These are phyloP conservation scores for Fusarium sp. DNA, from an alignment of 2,329 filamentous ascomycete species.

Conservation along the genomic window DNA sequence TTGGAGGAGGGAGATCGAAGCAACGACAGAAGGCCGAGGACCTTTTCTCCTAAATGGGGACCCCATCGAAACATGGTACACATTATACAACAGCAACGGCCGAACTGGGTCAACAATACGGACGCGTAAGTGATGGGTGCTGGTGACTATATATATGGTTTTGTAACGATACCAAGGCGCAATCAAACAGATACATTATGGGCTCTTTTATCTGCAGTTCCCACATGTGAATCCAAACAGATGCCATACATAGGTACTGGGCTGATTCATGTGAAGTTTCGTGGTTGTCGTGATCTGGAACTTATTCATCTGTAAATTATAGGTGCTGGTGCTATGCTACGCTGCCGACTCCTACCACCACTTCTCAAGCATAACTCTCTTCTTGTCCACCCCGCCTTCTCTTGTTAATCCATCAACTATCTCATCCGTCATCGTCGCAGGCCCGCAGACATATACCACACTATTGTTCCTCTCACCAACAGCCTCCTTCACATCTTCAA, in stretches of 20 bases:
- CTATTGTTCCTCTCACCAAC: conserved; percentile 47
- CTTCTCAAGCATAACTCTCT: conserved; percentile 66
- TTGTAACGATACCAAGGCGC: conserved; percentile 43
- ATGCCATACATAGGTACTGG: not conserved
- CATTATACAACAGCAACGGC: not conserved
- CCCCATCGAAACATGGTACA: conserved; percentile 46
- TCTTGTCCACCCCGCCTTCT: conserved; percentile 51
- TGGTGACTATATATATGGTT: conserved; percentile 33
- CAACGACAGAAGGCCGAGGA: conserved; percentile 75
- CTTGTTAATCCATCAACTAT: conserved; percentile 60
- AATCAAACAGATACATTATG: conserved; percentile 27
- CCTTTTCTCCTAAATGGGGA: conserved; percentile 66
- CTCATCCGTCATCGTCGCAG: conserved; percentile 74
- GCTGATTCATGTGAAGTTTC: not conserved
- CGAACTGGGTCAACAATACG: not conserved
- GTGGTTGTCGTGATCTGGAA: not conserved
- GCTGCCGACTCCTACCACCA: conserved; percentile 62
- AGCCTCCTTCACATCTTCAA: conserved; percentile 53
- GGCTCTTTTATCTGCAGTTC: not conserved
- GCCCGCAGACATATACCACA: conserved; percentile 74
- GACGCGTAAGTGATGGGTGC: conserved; percentile 18
- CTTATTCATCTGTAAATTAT: not conserved
- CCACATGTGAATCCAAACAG: not conserved
- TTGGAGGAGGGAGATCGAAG: conserved; percentile 62
- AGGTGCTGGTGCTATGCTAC: not conserved